A percentile compares a stretch with the other conserved stretches of the same genome.
These are phyloP conservation scores for Ceratocystis cacaofunesta DNA, from an alignment of 2,329 filamentous ascomycete species.

Conservation along the genomic window DNA sequence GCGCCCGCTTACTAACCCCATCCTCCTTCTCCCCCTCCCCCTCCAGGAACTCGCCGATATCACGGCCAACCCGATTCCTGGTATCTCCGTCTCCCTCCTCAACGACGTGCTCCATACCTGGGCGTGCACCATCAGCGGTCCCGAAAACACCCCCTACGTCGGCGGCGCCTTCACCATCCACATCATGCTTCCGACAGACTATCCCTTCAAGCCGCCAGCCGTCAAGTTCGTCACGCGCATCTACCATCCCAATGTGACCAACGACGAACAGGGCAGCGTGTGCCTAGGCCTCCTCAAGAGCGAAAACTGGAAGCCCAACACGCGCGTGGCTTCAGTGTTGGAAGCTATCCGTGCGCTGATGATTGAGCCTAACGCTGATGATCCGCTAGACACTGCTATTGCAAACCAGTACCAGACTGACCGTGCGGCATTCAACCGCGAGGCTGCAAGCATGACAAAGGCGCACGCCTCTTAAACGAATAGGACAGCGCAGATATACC, in stretches of 20 bases:
- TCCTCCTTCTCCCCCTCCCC: neutral
- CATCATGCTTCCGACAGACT: conserved; percentile 99
- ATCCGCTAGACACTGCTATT: conserved; percentile 74
- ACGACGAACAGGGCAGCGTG: conserved; percentile 85
- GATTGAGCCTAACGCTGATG: conserved; percentile 70
- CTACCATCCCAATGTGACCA: conserved; percentile 99
- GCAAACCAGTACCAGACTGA: conserved; percentile 69
- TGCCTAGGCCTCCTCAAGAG: conserved; percentile 89
- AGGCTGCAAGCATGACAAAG: conserved; percentile 24
- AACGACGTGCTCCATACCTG: conserved; percentile 37
- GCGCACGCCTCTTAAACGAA: conserved; percentile 5
- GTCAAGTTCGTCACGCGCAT: conserved; percentile 99
- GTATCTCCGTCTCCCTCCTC: conserved; percentile 34
- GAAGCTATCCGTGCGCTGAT: conserved; percentile 62
- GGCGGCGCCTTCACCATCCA: conserved; percentile 64
- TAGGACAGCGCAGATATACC: neutral
- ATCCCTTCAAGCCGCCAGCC: conserved; percentile 99
- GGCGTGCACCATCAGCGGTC: conserved; percentile 35
- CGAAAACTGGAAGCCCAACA: conserved; percentile 85
- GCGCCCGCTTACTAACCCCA: conserved; percentile 19
- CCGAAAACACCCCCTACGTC: conserved; percentile 33
- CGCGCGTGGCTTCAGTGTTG: conserved; percentile 60
- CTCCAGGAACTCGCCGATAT: conserved; percentile 40
- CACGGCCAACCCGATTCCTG: conserved; percentile 31
- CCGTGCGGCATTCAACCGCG: conserved; percentile 46